Evolutionary conservation across 2,329 filamentous ascomycete species (phyloP), one percentile per base, ranked within the genome.

Genomic region (Penicillium sp.): DNA sequence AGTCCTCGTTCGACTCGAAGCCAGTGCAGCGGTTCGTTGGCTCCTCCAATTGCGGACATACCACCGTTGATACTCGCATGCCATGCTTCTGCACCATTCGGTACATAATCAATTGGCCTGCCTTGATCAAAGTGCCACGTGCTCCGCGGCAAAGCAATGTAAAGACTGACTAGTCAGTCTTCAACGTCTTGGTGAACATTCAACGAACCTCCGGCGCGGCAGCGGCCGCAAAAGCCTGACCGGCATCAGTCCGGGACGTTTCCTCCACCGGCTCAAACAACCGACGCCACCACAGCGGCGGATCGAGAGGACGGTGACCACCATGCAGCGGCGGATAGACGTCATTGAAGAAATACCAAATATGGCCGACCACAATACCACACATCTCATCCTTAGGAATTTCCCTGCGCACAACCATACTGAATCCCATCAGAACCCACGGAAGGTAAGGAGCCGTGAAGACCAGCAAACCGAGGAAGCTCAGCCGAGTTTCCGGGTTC

Each of bases 271-370:
- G 22, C 47, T 86, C 91, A 66, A 96, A 96, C 16, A 97, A 67
- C 38, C 91, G 82, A 51, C 89, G 82, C 92, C 92, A 99, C 86
- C 90, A 96, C 53, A 77, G 76, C 0, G 94, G 94, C 33, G 94
- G 92, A 63, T 96, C 92, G 43, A 99, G 79, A 0, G 94, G 94
- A 50, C 89, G 82, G 46, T 88, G 86, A 16, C 90, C 90, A 57
- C 88, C 85, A 73, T 96, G 89, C 39, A 96, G 81, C 3, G 91
- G 89, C 3, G 94, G 94, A 72, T 96, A 99, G 14, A 99, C 92
- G 70, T 99, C 94, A 53, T 86, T 89, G 73, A 97, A 96, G 76
- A 96, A 99, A 73, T 97, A 99, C 88, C 92, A 97, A 36, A 97
- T 81, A 73, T 99, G 94, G 9, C 94, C 94, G 35, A 97, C 92